These are phyloP conservation scores for Candida saitoana DNA, from an alignment of 805 yeast species.

Conservation along the genomic window DNA sequence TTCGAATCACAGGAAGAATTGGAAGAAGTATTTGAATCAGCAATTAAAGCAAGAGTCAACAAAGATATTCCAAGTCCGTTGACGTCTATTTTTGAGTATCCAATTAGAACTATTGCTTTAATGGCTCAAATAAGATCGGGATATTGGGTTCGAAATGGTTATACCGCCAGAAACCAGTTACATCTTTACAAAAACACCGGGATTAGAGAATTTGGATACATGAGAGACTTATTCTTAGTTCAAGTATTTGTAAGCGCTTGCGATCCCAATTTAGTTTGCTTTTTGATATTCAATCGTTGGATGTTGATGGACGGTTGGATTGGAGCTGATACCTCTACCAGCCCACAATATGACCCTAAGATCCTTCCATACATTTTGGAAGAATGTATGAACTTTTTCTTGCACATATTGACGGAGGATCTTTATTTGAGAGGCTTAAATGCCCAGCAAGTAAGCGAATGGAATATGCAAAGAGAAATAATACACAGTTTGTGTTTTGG, in stretches of 20 bases:
- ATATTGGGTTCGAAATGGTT: slow-evolving; percentile 92
- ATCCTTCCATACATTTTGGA: slow-evolving; percentile 65
- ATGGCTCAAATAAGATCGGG: slow-evolving; percentile 85
- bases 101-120: slow-evolving; percentile 71
- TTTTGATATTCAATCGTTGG: slow-evolving; percentile 68
- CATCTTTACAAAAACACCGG: slow-evolving; percentile 75
- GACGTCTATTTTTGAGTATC: slow-evolving; percentile 57
- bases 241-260: slow-evolving; percentile 56
- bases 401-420: slow-evolving; percentile 66
- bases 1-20: slow-evolving; percentile 22
- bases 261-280: slow-evolving; percentile 53
- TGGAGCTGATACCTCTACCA: slow-evolving; percentile 8
- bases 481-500: slow-evolving; percentile 79
- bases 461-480: slow-evolving; percentile 63
- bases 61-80: slow-evolving; percentile 13
- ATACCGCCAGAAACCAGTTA: slow-evolving; percentile 71
- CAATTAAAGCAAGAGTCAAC: slow-evolving; percentile 3
- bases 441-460: slow-evolving; percentile 46
- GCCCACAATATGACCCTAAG: slow-evolving; percentile 40
- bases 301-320: slow-evolving; percentile 42
- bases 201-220: slow-evolving; percentile 76
- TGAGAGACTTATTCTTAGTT: slow-evolving; percentile 69
- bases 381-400: slow-evolving; percentile 68
- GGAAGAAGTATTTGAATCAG: slow-evolving; percentile 14
- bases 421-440: slow-evolving; percentile 48